A percentile compares a stretch with the other conserved stretches of the same genome.
Conservation (phyloP, 495 filamentous ascomycete species). For the Aspergillus nidulans region DNA sequence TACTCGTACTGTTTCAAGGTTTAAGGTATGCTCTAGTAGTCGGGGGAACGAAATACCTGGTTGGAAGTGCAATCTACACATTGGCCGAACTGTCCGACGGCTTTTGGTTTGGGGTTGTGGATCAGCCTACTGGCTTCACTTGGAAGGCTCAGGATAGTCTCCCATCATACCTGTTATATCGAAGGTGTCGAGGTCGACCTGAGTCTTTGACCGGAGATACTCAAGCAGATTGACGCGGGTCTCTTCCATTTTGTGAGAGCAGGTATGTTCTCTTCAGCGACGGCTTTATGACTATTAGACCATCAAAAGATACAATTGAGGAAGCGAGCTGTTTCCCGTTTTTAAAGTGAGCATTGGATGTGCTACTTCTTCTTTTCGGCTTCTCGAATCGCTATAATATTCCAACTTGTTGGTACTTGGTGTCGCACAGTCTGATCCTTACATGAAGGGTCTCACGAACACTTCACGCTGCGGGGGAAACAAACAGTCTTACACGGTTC, state of each 20-base stretch:
- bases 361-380: too few relatives aligned
- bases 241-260: not conserved
- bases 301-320: too few relatives aligned
- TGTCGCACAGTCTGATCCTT: too few relatives aligned
- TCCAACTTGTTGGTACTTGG: too few relatives aligned
- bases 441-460: too few relatives aligned
- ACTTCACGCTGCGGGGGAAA: too few relatives aligned
- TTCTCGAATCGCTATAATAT: too few relatives aligned
- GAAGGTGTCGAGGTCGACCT: conserved; percentile 3
- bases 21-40: not conserved
- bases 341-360: too few relatives aligned
- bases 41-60: not conserved
- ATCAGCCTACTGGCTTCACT: not conserved
- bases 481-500: too few relatives aligned
- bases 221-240: not conserved
- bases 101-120: not conserved
- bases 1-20: not conserved
- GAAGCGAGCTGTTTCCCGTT: too few relatives aligned
- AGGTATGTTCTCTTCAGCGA: too few relatives aligned
- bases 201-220: not conserved
- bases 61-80: conserved; percentile 6
- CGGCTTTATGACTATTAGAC: too few relatives aligned
- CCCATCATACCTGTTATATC: not conserved
- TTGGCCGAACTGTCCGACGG: not conserved
- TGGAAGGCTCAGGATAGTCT: not conserved